Evolutionary conservation across 148 eudicot species (phyloP), one percentile per base, ranked within the genome.

Genomic region (Chenopodium album): DNA sequence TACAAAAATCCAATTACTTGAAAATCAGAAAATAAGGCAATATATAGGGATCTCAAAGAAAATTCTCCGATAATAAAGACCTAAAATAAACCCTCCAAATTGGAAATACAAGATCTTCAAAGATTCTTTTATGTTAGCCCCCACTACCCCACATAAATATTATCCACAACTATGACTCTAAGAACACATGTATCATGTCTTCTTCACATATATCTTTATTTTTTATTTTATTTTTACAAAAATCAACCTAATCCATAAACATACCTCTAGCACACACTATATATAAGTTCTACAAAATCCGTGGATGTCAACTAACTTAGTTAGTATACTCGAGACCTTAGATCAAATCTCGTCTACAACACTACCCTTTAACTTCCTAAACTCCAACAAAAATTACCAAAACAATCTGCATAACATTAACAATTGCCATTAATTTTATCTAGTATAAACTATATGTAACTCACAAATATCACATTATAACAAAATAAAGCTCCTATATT

Each of bases 91-190:
- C 65, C 46, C 72, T 63, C 26, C 59, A 74, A 75, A 82, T 63
- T 71, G 56, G 64, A 80, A 78, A 56, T 17, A 20, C 28, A 62
- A 85, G 56, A 73, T 85, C 76, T 68, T 52, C 69, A 60, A 74
- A 69, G 41, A 76, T 65, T 67, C 71, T 63, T 73, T 69, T 41
- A 50, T 79, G 63, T 75, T 29, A 56, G 0, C n/a, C 66, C 52
- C 29, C 76, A 70, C 46, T 56, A 13, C 17, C 62, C 62, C 62
- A 56, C 62, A 14, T 26, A 65, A 16, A 73, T 5, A 67, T 28
- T 59, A 68, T 68, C 68, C 76, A 80, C 69, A 76, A 23, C 22
- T 14, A 32, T 46, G 41, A 80, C 14, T 17, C 22, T 48, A 32
- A 31, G 28, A 80, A 17, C 41, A 79, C 82, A 79, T 75, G 79